Evolutionary conservation across 2,329 filamentous ascomycete genomes (phyloP), one percentile per base, ranked within the genome.

Genomic region (Trichoderma sp.): DNA sequence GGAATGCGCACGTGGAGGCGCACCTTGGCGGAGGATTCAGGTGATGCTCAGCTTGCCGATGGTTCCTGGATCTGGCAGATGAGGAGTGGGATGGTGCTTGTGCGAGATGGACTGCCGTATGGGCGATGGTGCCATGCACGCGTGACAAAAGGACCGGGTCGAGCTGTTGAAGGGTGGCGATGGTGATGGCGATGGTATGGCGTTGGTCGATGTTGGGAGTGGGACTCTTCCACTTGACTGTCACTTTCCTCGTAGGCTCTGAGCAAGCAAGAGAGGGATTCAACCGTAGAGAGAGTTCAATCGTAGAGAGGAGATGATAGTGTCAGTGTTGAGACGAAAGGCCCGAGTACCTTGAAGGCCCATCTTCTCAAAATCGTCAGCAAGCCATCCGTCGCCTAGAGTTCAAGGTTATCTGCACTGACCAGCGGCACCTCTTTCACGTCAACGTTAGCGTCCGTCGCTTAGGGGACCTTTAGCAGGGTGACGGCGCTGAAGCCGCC

Each of bases 61-160:
- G 34, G 50, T 55, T 54, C 60, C 60, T 55, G 41, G 50, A 63
- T 54, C 60, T 45, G 7, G 43, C 50, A 55, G 41, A 44, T 34
- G 9, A 19, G n/a, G 26, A 52, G 19, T 15, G 19, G 3, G 39
- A 0, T 34, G 26, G 12, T 48, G 26, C 43, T 58, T 58, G 45
- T 15, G 6, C 17, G 9, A 47, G 19, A 19, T 24, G 3, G 34
- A 10, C 26, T 48, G 24, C 45, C 24, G 43, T 19, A 48, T 34
- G n/a, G 26, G 44, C n/a, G 39, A 17, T 41, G 19, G 30, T 41
- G 48, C 48, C 21, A 24, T 5, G 9, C 10, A 5, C 15, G 21
- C 3, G 12, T 19, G 58, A 28, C 58, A 51, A 52, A 28, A 61
- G 58, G 7, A 62, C 48, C 41, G 6, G 9, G 41, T 47, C 3